Evolutionary conservation across 352 stramenopile genomes (phyloP).

Genomic region (Phytophthora sojae): DNA sequence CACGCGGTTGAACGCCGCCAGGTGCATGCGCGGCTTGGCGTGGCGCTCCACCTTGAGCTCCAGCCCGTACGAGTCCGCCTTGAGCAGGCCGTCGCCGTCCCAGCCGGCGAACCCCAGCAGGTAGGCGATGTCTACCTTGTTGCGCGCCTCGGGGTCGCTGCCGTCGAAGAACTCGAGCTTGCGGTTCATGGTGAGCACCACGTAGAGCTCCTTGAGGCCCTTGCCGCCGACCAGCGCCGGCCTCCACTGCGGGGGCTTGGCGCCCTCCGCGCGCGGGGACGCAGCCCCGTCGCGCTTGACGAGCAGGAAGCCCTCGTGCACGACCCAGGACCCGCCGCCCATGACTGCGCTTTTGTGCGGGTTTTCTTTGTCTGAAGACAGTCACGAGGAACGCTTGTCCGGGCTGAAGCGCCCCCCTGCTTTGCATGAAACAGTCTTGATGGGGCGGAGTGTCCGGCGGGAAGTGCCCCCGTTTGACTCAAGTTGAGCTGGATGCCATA

Average conservation of each 20-base stretch:
- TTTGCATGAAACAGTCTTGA: conserved; percentile 6
- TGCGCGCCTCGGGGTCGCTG: conserved; percentile 38
- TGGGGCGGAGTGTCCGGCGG: conserved; percentile 10
- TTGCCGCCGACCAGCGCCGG: conserved; percentile 5
- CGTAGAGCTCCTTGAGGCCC: conserved; percentile 63
- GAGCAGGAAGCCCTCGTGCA: conserved; percentile 68
- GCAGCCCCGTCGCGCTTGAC: conserved; percentile 38
- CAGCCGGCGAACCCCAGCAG: conserved; percentile 78
- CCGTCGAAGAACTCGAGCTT: conserved; percentile 80
- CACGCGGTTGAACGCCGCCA: conserved; percentile 83
- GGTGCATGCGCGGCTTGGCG: conserved; percentile 54
- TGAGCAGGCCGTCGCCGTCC: conserved; percentile 75
- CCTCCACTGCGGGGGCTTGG: conserved; percentile 18
- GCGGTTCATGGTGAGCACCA: conserved; percentile 81
- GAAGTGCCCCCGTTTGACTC: conserved; percentile 18
- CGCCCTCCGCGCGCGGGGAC: conserved; percentile 12
- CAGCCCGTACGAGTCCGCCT: conserved; percentile 80
- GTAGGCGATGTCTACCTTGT: conserved; percentile 54
- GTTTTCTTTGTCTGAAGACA: conserved; percentile 35
- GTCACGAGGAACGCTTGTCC: conserved; percentile 6
- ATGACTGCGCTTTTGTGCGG: conserved; percentile 38
- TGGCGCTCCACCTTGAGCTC: conserved; percentile 81
- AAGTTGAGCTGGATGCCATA: conserved; percentile 13
- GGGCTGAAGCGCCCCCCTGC: too few relatives aligned
- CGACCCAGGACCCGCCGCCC: conserved; percentile 60